A percentile compares a stretch with the other conserved stretches of the same genome.
These are phyloP conservation scores for Botrytis squamosa DNA, from an alignment of 2,329 filamentous ascomycete species.

Conservation along the genomic window DNA sequence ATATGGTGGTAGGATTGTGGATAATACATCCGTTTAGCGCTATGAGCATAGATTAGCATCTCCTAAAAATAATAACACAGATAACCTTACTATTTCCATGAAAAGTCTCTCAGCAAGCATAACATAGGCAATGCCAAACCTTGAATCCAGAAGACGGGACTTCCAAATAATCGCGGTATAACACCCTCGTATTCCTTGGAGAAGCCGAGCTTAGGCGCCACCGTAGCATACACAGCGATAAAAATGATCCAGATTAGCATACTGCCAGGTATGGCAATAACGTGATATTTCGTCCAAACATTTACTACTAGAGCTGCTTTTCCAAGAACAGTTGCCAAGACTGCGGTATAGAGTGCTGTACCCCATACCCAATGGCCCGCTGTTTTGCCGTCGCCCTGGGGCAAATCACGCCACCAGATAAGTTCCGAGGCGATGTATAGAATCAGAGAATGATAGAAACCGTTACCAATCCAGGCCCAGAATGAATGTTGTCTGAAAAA, in stretches of 20 bases:
- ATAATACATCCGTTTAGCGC: conserved; percentile 89
- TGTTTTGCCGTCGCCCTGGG: conserved; percentile 73
- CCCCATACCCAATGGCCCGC: conserved; percentile 99
- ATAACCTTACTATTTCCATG: conserved; percentile 78
- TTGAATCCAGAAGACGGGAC: conserved; percentile 89
- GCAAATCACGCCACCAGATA: conserved; percentile 79
- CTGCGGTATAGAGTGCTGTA: conserved; percentile 87
- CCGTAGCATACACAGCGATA: conserved; percentile 80
- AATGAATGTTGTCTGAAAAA: conserved; percentile 96
- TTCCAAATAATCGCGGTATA: conserved; percentile 75
- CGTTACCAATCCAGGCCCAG: conserved; percentile 87
- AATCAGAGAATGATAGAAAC: conserved; percentile 91
- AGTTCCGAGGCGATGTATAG: conserved; percentile 83
- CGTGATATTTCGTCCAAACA: conserved; percentile 98
- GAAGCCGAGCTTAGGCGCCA: conserved; percentile 78
- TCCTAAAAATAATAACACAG: background rate
- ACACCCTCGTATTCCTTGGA: conserved; percentile 84
- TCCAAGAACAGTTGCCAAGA: conserved; percentile 87
- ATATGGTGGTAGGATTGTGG: conserved; percentile 97
- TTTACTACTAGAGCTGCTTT: conserved; percentile 95
- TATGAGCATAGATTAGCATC: conserved; percentile 33
- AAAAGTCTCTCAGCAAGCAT: conserved; percentile 84
- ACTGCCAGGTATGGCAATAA: conserved; percentile 91
- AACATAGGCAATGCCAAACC: conserved; percentile 74
- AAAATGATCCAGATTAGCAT: conserved; percentile 91